Evolutionary conservation across 23 red algal genomes (phyloP).

Genomic region (Gracilaria gracilis): DNA sequence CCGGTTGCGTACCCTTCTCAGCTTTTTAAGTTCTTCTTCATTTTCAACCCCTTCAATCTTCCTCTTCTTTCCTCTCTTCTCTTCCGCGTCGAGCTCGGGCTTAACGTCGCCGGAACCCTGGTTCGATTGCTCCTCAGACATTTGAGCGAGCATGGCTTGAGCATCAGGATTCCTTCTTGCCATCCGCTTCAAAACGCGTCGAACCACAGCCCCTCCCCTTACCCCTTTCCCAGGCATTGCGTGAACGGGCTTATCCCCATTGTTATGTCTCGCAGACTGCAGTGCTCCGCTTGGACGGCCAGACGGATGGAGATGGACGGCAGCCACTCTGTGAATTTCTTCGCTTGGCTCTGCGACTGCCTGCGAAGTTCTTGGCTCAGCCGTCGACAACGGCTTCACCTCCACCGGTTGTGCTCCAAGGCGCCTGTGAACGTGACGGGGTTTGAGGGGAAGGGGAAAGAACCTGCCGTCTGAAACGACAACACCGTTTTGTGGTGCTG

Average conservation of each 20-base stretch:
- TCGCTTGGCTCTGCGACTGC: neutral
- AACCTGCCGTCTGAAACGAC: neutral
- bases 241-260: neutral
- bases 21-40: constrained; percentile 30
- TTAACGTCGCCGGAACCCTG: neutral
- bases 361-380: too few species aligned
- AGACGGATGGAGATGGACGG: neutral
- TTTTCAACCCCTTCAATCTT: neutral
- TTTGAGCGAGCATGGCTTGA: neutral
- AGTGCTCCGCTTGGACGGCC: neutral
- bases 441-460: neutral
- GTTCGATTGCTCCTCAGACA: neutral
- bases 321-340: neutral
- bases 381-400: neutral
- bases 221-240: neutral
- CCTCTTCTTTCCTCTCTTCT: neutral
- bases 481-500: neutral
- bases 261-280: neutral
- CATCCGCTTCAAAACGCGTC: constrained; percentile 15
- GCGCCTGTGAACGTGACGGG: neutral
- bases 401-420: neutral
- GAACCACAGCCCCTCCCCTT: constrained; percentile 25
- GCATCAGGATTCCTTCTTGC: neutral
- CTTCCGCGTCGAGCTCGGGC: neutral
- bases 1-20: constrained; percentile 23